These are phyloP conservation scores for Calonectria crousiana DNA, from an alignment of 2,329 filamentous ascomycete species.

Conservation along the genomic window DNA sequence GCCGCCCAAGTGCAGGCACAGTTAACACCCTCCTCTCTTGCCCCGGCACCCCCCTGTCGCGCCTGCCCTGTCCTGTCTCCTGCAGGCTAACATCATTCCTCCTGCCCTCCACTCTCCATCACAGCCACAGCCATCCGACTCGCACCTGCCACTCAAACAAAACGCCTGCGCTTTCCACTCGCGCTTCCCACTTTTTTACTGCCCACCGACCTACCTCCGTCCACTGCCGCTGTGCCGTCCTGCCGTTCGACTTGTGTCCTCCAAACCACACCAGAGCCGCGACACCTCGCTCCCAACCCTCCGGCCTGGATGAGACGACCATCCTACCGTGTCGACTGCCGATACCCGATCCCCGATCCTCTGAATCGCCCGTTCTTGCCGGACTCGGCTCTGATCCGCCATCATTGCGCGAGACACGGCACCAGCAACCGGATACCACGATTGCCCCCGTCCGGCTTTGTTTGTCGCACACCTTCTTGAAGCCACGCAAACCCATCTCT, in stretches of 20 bases:
- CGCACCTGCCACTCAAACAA: slow-evolving; percentile 14
- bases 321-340: slow-evolving; percentile 20
- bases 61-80: slow-evolving; percentile 13
- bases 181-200: slow-evolving; percentile 13
- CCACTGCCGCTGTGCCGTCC: slow-evolving; percentile 8
- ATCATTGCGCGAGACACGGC: slow-evolving; percentile 25
- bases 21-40: not conserved
- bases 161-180: slow-evolving; percentile 12
- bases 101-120: not conserved
- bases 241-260: slow-evolving; percentile 13
- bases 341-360: slow-evolving; percentile 22
- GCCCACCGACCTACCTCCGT: not conserved
- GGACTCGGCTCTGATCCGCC: slow-evolving; percentile 7
- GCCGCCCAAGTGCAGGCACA: not conserved
- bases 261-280: slow-evolving; percentile 12
- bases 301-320: slow-evolving; percentile 16
- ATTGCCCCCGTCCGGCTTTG: not conserved
- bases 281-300: slow-evolving; percentile 6
- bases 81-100: slow-evolving; percentile 24
- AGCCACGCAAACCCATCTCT: not conserved
- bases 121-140: slow-evolving; percentile 2
- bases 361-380: slow-evolving; percentile 14
- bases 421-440: slow-evolving; percentile 6
- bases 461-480: slow-evolving; percentile 12
- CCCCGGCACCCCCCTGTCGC: slow-evolving; percentile 1